Evolutionary conservation across 345 rosid species (phyloP).

Genomic region (Gynandropsis gynandra): DNA sequence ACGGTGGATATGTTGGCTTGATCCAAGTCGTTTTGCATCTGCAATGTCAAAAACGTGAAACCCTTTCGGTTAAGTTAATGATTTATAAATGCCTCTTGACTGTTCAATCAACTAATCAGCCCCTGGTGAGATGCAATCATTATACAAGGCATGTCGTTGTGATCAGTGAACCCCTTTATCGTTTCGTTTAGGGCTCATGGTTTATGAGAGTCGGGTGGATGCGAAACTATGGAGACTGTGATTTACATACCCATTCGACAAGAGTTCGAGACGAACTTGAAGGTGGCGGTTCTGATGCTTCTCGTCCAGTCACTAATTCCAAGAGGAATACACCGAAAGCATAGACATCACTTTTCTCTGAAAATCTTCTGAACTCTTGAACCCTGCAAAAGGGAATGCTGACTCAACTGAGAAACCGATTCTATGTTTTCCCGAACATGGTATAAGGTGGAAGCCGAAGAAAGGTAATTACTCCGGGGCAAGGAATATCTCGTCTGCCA

Average conservation of each 20-base stretch:
- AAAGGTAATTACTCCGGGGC: constrained; percentile 65
- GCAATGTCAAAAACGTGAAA: constrained; percentile 10
- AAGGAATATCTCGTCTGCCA: constrained; percentile 74
- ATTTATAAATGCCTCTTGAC: neutral
- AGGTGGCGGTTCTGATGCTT: constrained; percentile 52
- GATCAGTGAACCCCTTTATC: no score
- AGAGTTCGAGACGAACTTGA: constrained; percentile 51
- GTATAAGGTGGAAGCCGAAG: neutral
- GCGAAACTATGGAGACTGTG: neutral
- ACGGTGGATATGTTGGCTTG: constrained; percentile 40
- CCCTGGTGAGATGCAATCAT: neutral
- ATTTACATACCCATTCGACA: constrained; percentile 69
- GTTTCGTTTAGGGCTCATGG: no score
- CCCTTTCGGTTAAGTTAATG: neutral
- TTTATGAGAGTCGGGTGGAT: no score
- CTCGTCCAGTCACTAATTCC: constrained; percentile 70
- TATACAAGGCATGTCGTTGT: neutral
- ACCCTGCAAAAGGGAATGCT: constrained; percentile 40
- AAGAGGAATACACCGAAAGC: constrained; percentile 91
- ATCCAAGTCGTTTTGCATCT: constrained; percentile 59
- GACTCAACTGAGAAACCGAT: constrained; percentile 12
- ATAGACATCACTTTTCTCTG: constrained; percentile 83
- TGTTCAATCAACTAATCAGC: neutral
- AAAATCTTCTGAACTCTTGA: constrained; percentile 71
- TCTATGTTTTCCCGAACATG: neutral